These are phyloP conservation scores for Dendrobium huoshanense DNA, from an alignment of 106 monocot genomes.

Conservation along the genomic window DNA sequence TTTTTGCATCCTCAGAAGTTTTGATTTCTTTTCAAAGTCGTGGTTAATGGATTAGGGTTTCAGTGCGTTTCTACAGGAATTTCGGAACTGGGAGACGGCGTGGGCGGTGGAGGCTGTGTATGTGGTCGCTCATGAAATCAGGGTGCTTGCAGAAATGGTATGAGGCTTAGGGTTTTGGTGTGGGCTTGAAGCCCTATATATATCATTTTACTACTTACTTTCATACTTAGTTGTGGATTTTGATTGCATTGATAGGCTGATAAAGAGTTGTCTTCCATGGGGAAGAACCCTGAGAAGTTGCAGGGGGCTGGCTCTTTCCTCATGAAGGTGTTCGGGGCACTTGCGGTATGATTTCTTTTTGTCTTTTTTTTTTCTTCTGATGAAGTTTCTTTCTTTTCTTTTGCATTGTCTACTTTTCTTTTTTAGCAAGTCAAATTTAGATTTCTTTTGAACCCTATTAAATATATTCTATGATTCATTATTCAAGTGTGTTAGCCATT, in stretches of 20 bases:
- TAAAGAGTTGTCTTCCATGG: slow-evolving; percentile 52
- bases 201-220: neutral
- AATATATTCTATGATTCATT: too few species aligned
- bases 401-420: neutral
- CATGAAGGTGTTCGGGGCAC: slow-evolving; percentile 89
- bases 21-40: neutral
- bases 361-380: neutral
- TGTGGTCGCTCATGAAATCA: slow-evolving; percentile 57
- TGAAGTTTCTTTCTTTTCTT: neutral
- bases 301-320: slow-evolving; percentile 85
- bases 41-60: neutral
- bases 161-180: neutral
- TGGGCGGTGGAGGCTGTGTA: slow-evolving; percentile 83
- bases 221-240: neutral
- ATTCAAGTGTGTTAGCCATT: too few species aligned
- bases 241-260: slow-evolving; percentile 45
- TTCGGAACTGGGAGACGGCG: slow-evolving; percentile 88
- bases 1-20: neutral
- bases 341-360: slow-evolving; percentile 49
- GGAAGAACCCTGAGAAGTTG: slow-evolving; percentile 88
- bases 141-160: slow-evolving; percentile 81
- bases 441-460: too few species aligned
- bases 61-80: slow-evolving; percentile 93
- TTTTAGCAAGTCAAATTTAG: neutral
- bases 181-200: neutral